phyloP scores from a whole-genome alignment of 2,329 filamentous ascomycete genomes.

The Acephala macrosclerotiorum region DNA sequence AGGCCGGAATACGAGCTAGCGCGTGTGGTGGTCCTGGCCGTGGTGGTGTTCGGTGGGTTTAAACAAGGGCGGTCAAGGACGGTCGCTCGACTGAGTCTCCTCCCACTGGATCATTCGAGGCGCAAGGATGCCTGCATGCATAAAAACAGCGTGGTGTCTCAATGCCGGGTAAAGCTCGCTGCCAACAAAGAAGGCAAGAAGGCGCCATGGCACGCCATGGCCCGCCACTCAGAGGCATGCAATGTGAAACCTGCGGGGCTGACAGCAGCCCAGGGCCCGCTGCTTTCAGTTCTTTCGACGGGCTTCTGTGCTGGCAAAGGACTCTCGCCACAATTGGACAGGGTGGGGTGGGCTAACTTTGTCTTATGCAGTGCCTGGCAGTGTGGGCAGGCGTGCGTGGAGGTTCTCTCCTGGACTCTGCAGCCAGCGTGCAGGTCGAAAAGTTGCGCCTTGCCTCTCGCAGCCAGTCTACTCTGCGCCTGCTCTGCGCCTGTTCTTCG shows the following conservation, averaged over 20 bases:
- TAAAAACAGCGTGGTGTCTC: conserved; percentile 19
- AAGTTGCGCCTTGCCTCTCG: conserved; percentile 13
- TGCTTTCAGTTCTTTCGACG: conserved; percentile 18
- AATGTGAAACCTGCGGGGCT: conserved; percentile 13
- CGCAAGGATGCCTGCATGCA: neutral
- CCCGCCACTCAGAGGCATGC: neutral
- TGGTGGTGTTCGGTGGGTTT: neutral
- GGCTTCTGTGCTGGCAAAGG: conserved; percentile 5
- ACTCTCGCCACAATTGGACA: conserved; percentile 6
- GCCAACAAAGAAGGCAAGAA: neutral
- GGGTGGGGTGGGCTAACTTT: neutral
- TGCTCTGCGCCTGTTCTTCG: too few relatives aligned
- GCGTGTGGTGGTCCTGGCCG: too few relatives aligned
- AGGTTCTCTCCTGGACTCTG: conserved; percentile 1
- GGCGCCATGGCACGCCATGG: neutral
- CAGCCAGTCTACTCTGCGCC: neutral
- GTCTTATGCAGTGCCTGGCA: neutral
- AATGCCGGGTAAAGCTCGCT: conserved; percentile 26
- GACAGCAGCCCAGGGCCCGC: conserved; percentile 3
- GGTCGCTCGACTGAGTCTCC: too few relatives aligned
- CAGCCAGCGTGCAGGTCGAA: conserved; percentile 12
- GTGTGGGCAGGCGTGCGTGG: neutral
- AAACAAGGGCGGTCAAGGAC: neutral
- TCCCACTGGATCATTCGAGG: conserved; percentile 9
- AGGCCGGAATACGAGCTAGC: neutral